Base-by-base conservation (phyloP, 495 filamentous ascomycete genomes). In the Penicillium flavigenum region DNA sequence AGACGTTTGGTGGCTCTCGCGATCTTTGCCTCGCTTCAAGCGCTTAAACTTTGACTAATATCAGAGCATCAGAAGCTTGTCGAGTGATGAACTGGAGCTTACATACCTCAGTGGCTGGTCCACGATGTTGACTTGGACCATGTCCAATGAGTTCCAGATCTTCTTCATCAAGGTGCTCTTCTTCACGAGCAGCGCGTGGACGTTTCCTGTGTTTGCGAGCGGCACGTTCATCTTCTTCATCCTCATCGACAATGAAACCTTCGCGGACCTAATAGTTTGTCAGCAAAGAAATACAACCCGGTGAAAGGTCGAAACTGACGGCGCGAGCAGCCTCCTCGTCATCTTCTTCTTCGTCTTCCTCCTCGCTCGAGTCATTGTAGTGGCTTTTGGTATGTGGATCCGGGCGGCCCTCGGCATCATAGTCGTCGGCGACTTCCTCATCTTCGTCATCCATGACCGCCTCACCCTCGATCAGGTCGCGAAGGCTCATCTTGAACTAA, bases 291-390 rank as follows among this genome's bases (percentile, higher is more conserved):
- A 41, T 19, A 0, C 51, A 48, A 8, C 46, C 16, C 61, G 41
- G 49, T 32, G 34, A n/a, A 31, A 20, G 38, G 48, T 31, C 48
- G 1, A 47, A 47, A 71, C 75, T 60, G 66, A 83, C 81, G 17
- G 71, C 74, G 61, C 78, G 71, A 53, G 82, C 85, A 61, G 90
- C 87, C 62, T 92, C 88, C 63, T 90, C 88, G 60, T 92, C 90
- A 62, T 98, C 94, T 32, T 98, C 92, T 57, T 96, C 92, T 29
- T 97, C 94, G 12, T 97, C 94, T 46, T 97, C 94, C 66, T 98
- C 94, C 57, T 96, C 93, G 60, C 90, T 95, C 20, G 90, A 95
- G 72, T 97, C 92, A 65, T 92, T 83, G 57, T 78, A 75, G 58
- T 79, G 73, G 20, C 79, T 76, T 36, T 73, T 79, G 32, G 59